Percentiles rank a stretch among this genome's conserved stretches.
Conservation (phyloP, 176 grass and related monocot genomes). For the Zea mays region Zm-B73-REFERENCE-NAM-5.0 NC_050097.1:181477001-181477500, state of each 20-base stretch:
- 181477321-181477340: slow-evolving; percentile 4
- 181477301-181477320: neutral
- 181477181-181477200: slow-evolving; percentile 2
- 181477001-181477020: neutral
- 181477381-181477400: neutral
- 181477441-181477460: neutral
- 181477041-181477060: neutral
- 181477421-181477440: slow-evolving; percentile 7
- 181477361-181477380: neutral
- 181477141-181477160: neutral
- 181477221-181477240: neutral
- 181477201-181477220: neutral
- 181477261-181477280: neutral
- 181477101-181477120: neutral
- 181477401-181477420: neutral
- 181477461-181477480: neutral
- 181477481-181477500: neutral
- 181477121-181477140: neutral
- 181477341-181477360: slow-evolving; percentile 1
- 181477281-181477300: neutral
- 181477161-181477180: neutral
- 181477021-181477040: neutral
- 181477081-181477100: neutral
- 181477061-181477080: neutral
- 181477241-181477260: neutral